Percentiles rank a stretch among this genome's conserved stretches.
Evolutionary conservation across 2,329 filamentous ascomycete genomes (phyloP).

Genomic region (Spiromastix sp.): DNA sequence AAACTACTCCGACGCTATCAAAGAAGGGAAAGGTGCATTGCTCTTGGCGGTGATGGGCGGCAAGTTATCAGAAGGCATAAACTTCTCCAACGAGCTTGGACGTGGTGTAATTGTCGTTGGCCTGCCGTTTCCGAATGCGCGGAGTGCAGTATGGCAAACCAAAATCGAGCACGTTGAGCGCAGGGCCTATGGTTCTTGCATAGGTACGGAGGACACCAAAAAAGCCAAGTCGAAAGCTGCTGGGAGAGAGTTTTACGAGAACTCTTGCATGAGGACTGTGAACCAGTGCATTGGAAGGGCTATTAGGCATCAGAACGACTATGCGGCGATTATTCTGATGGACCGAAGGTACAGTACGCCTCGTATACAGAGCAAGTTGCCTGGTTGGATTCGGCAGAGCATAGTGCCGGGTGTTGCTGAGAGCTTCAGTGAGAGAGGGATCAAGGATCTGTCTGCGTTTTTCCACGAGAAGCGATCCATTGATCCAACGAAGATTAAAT

Average conservation of each 20-base stretch:
- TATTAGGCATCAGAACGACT: slow-evolving; percentile 79
- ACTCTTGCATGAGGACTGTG: slow-evolving; percentile 90
- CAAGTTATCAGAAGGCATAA: slow-evolving; percentile 94
- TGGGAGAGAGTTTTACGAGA: slow-evolving; percentile 78
- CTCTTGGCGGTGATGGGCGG: slow-evolving; percentile 87
- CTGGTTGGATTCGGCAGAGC: slow-evolving; percentile 75
- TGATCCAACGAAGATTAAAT: slow-evolving; percentile 9
- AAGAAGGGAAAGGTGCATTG: slow-evolving; percentile 55
- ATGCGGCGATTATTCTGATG: slow-evolving; percentile 78
- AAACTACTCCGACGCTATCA: slow-evolving; percentile 62
- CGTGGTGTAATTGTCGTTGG: slow-evolving; percentile 87
- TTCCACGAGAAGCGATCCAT: slow-evolving; percentile 13
- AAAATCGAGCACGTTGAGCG: slow-evolving; percentile 78
- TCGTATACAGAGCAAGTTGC: slow-evolving; percentile 68
- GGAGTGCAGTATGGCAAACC: slow-evolving; percentile 84
- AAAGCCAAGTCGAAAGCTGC: slow-evolving; percentile 35
- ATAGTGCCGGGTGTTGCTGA: slow-evolving; percentile 30
- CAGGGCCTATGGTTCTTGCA: slow-evolving; percentile 29
- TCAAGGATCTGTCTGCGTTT: slow-evolving; percentile 23
- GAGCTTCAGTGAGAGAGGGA: slow-evolving; percentile 17
- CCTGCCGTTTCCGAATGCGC: slow-evolving; percentile 82
- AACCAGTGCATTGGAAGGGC: slow-evolving; percentile 94
- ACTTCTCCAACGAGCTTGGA: slow-evolving; percentile 85
- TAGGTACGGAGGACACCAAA: slow-evolving; percentile 15
- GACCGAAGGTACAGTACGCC: slow-evolving; percentile 69